A percentile compares a stretch with the other conserved stretches of the same genome.
Conservation (phyloP, 1,284 basidiomycete genomes). For the Ceratobasidium sp. region DNA sequence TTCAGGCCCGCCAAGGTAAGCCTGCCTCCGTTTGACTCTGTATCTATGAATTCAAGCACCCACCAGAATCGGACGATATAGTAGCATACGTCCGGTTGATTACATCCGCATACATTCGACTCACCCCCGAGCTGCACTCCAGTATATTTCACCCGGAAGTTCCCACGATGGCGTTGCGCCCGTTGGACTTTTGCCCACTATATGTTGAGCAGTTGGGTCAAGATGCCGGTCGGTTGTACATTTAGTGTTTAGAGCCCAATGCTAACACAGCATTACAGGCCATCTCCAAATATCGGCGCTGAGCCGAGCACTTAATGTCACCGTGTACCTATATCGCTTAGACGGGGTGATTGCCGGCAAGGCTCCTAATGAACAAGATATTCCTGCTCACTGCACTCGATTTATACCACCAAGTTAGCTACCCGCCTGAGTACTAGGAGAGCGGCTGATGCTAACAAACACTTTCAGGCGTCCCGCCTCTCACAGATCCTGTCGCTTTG, state of each 20-base stretch:
- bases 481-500: constrained; percentile 32
- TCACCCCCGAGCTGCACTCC: constrained; percentile 30
- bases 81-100: constrained; percentile 36
- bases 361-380: constrained; percentile 27
- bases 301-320: constrained; percentile 29
- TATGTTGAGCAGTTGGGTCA: constrained; percentile 27
- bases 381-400: constrained; percentile 18
- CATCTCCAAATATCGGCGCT: constrained; percentile 40
- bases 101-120: constrained; percentile 37
- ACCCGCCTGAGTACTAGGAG: not conserved
- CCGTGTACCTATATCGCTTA: constrained; percentile 31
- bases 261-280: not conserved
- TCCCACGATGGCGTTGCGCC: not conserved
- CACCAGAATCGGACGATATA: constrained; percentile 36
- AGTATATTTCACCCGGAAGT: constrained; percentile 31
- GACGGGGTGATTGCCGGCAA: constrained; percentile 19
- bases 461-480: not conserved
- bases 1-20: constrained; percentile 26
- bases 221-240: constrained; percentile 16
- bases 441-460: not conserved
- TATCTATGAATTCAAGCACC: not conserved
- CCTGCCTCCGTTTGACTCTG: not conserved
- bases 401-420: constrained; percentile 37
- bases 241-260: not conserved
- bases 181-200: constrained; percentile 4